A percentile compares a stretch with the other conserved stretches of the same genome.
Conservation (phyloP, 139 green algal species). For the Chlamydomonas eustigma region DNA sequence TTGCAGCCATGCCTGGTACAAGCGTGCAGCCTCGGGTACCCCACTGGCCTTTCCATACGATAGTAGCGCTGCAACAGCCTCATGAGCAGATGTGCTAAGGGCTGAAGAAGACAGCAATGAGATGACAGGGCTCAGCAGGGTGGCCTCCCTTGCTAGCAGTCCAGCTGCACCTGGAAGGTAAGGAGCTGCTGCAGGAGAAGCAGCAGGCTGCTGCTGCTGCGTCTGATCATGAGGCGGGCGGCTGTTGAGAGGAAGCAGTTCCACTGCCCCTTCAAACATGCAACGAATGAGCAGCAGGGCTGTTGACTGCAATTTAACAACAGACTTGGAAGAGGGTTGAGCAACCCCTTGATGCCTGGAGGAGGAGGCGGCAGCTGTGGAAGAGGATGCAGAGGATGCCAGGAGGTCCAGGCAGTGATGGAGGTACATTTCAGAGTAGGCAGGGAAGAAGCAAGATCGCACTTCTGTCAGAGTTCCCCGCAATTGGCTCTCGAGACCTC, state of each 20-base stretch:
- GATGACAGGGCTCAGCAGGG: not conserved
- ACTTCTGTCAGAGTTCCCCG: not conserved
- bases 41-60: not conserved
- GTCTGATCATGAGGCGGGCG: not conserved
- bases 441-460: not conserved
- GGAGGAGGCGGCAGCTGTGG: not conserved
- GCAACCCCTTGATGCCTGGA: not conserved
- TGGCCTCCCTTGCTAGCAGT: not conserved
- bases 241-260: not conserved
- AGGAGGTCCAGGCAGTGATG: constrained; percentile 10
- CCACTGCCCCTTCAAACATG: not conserved
- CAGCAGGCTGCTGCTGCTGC: not conserved
- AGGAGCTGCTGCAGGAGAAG: no score
- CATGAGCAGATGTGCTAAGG: not conserved
- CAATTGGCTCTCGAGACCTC: not conserved
- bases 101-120: not conserved
- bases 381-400: not conserved
- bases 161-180: not conserved
- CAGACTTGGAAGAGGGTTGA: not conserved
- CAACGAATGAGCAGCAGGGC: not conserved
- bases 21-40: not conserved
- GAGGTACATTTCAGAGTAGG: not conserved
- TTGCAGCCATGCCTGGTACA: not conserved
- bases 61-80: not conserved
- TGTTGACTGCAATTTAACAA: not conserved